These are phyloP conservation scores for Oenanthe sinensis DNA, from an alignment of 129 eudicot genomes.

Conservation along the genomic window DNA sequence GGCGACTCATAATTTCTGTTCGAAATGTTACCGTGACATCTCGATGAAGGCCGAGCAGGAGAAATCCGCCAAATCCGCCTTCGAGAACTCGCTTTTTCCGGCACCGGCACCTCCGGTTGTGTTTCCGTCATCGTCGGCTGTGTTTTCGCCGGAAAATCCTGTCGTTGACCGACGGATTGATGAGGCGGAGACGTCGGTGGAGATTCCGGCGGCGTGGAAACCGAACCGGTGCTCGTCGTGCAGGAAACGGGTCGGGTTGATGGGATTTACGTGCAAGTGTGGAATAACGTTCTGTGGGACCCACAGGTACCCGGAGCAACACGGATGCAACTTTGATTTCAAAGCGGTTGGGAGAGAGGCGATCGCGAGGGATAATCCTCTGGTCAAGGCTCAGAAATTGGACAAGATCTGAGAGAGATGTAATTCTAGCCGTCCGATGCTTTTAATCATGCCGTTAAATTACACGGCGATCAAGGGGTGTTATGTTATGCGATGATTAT, in stretches of 20 bases:
- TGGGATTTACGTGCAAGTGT: constrained; percentile 18
- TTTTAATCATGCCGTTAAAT: not conserved
- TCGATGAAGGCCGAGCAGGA: constrained; percentile 14
- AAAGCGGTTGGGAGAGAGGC: constrained; percentile 14
- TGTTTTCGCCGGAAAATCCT: not conserved
- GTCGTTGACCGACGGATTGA: not conserved
- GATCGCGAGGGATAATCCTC: constrained; percentile 20
- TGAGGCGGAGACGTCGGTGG: not conserved
- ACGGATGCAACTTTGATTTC: constrained; percentile 17
- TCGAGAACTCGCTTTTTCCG: constrained; percentile 8
- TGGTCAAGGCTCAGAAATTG: constrained; percentile 15
- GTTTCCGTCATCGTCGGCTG: not conserved
- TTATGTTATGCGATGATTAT: not conserved
- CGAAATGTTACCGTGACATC: constrained; percentile 15
- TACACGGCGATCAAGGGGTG: not conserved
- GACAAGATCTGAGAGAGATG: constrained; percentile 1
- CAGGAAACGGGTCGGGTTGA: constrained; percentile 17
- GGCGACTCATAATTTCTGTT: constrained; percentile 16
- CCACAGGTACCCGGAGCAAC: constrained; percentile 25
- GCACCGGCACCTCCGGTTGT: not conserved
- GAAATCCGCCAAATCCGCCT: constrained; percentile 13
- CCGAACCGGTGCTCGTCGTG: constrained; percentile 17
- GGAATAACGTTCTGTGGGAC: constrained; percentile 15
- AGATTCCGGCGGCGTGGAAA: not conserved
- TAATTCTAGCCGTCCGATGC: not conserved